Conservation (phyloP, 1,284 basidiomycete species). For the Cryptococcus sp. region DNA sequence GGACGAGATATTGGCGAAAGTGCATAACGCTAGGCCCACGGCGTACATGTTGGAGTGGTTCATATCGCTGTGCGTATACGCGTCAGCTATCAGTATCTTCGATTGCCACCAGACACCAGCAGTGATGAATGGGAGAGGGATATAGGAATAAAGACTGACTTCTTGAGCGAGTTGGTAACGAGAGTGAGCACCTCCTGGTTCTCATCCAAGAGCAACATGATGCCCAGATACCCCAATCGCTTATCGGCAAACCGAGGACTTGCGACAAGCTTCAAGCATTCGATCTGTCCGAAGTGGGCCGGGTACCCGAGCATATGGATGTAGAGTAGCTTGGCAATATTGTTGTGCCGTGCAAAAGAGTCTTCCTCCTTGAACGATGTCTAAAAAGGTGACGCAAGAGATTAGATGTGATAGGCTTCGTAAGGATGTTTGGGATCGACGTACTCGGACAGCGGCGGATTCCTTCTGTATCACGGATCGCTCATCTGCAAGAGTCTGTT, state of each 20-base stretch:
- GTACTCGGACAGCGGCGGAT: conserved; percentile 84
- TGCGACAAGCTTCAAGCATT: conserved; percentile 99
- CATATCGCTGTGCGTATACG: conserved; percentile 76
- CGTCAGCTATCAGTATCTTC: conserved; percentile 4
- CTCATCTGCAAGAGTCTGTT: conserved; percentile 95
- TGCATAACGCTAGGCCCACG: conserved; percentile 94
- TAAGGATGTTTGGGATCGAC: conserved; percentile 10
- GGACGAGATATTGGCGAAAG: conserved; percentile 98
- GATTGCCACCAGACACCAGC: background rate
- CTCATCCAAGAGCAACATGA: conserved; percentile 97
- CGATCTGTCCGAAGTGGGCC: conserved; percentile 99
- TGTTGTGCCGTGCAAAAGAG: conserved; percentile 89
- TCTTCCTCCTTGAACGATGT: conserved; percentile 98
- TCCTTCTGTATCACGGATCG: conserved; percentile 97
- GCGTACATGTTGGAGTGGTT: conserved; percentile 99
- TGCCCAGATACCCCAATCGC: conserved; percentile 92
- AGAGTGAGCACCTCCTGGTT: conserved; percentile 97
- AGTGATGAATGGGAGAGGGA: background rate
- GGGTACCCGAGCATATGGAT: conserved; percentile 99
- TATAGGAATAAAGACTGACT: conserved; percentile 63
- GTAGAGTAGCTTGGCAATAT: conserved; percentile 97
- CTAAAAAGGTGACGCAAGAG: conserved; percentile 14
- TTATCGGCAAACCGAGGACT: conserved; percentile 97
- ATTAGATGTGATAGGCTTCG: background rate
- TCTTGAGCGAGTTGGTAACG: conserved; percentile 98